Evolutionary conservation across 106 monocot species (phyloP).

Genomic region (Dioscorea zingiberensis): DNA sequence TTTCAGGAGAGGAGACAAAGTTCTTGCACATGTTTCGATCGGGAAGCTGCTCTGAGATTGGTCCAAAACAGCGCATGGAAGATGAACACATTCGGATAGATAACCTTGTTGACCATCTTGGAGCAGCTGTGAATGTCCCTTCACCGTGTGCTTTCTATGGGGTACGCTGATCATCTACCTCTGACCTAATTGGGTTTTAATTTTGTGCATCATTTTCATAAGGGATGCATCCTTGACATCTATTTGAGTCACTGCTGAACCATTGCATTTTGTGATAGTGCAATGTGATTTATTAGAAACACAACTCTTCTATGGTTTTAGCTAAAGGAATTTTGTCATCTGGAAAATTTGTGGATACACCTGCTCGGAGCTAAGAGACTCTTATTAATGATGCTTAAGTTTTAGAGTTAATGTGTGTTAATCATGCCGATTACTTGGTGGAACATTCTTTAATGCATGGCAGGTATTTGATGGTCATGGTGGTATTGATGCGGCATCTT

Average conservation of each 20-base stretch:
- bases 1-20: not conserved
- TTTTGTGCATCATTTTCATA: too few species aligned
- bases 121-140: conserved; percentile 14
- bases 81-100: conserved; percentile 53
- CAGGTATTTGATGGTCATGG: conserved; percentile 94
- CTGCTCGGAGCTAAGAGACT: too few species aligned
- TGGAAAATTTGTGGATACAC: too few species aligned
- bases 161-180: conserved; percentile 23
- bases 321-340: too few species aligned
- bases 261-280: too few species aligned
- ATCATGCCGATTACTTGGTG: not conserved
- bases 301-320: too few species aligned
- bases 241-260: too few species aligned
- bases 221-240: too few species aligned
- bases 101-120: conserved; percentile 39
- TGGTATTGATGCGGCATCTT: conserved; percentile 67
- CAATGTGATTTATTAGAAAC: too few species aligned
- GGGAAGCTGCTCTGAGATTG: conserved; percentile 39
- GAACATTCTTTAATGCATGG: not conserved
- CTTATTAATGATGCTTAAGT: too few species aligned
- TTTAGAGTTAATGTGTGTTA: not conserved
- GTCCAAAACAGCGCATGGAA: conserved; percentile 35
- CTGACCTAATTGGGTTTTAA: too few species aligned
- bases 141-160: conserved; percentile 69
- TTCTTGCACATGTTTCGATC: conserved; percentile 13